These are phyloP conservation scores for Phialemonium atrogriseum DNA, from an alignment of 2,329 filamentous ascomycete species.

Conservation along the genomic window DNA sequence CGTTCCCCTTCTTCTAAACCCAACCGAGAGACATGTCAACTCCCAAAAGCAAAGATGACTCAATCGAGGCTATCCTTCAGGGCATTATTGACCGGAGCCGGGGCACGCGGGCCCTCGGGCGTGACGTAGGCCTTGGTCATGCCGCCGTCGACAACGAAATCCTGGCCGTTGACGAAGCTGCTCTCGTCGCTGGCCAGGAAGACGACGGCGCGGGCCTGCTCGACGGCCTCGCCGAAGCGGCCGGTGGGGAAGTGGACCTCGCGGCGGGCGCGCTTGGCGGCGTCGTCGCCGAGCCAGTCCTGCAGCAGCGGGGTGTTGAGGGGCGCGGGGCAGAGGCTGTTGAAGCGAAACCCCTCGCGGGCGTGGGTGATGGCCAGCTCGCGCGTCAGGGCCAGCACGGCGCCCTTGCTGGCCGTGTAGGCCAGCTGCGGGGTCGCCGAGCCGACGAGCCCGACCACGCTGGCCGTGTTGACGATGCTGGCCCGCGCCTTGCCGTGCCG, in stretches of 20 bases:
- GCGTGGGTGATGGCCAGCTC: conserved; percentile 91
- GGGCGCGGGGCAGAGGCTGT: conserved; percentile 81
- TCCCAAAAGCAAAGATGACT: conserved; percentile 1
- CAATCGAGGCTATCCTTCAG: conserved; percentile 35
- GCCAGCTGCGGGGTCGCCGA: conserved; percentile 83
- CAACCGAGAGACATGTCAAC: too few relatives aligned
- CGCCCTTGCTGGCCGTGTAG: conserved; percentile 91
- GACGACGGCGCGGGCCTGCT: conserved; percentile 83
- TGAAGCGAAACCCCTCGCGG: conserved; percentile 82
- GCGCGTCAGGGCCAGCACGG: conserved; percentile 80
- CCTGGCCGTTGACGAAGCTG: conserved; percentile 82
- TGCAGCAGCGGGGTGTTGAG: conserved; percentile 88
- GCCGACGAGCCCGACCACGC: conserved; percentile 79
- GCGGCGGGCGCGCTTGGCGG: conserved; percentile 69
- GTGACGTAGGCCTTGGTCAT: conserved; percentile 89
- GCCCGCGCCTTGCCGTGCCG: conserved; percentile 70
- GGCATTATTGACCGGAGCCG: conserved; percentile 54
- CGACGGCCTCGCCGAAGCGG: conserved; percentile 85
- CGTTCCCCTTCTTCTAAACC: too few relatives aligned
- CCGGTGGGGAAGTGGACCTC: conserved; percentile 87
- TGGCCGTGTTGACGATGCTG: conserved; percentile 88
- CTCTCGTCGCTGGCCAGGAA: conserved; percentile 84
- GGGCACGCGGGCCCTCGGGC: conserved; percentile 47
- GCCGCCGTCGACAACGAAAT: conserved; percentile 93
- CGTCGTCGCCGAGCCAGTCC: conserved; percentile 86